Base-by-base conservation (phyloP, 192 early-diverging fungal genomes). In the Coemansia sp. region DNA sequence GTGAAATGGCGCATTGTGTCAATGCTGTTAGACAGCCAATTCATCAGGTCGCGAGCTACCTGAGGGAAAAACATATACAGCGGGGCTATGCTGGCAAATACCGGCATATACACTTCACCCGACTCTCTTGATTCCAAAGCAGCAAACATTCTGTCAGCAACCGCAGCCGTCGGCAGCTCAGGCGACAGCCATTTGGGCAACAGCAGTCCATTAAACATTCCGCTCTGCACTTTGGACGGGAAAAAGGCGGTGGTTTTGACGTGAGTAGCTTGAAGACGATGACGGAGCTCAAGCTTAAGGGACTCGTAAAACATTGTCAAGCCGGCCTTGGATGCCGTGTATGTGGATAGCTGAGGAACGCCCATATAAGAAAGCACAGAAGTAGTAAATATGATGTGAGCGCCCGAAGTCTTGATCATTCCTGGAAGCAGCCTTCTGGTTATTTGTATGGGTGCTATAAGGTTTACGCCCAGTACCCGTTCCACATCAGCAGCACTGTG, bases 311-410 rank as follows among this genome's bases (percentile, higher is more conserved):
- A 90, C 3, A 80, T 52, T 15, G 78, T 69, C 10, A 90, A 51
- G 0, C 82, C 90, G 7, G 89, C 84, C 60, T 94, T 94, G 32
- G 86, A 84, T 6, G 90, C 87, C 32, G 81, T 80, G 60, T 94
- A 94, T 45, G 85, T 87, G n/a, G 83, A 81, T 75, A 78, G 58
- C 52, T 77, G 81, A 0, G 81, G 80, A 16, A 79, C 45, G 16
- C 72, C 73, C 17, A 79, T 62, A 60, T 72, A 80, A 23, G 53
- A 51, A 46, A 67, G 41, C 31, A 63, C 60, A 3, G 64, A 59
- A 21, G 58, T 60, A 0, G 60, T 53, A 52, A 79, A 69, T 56
- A 94, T 85, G 46, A 94, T 83, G 57, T 93, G 90, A 11, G 90
- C 90, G 32, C 83, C 76, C 32, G 85, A 76, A 11, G 55, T 58